A percentile compares a stretch with the other conserved stretches of the same genome.
Conservation (phyloP, 352 stramenopile species). For the Phytopythium chamaehyphon region DNA sequence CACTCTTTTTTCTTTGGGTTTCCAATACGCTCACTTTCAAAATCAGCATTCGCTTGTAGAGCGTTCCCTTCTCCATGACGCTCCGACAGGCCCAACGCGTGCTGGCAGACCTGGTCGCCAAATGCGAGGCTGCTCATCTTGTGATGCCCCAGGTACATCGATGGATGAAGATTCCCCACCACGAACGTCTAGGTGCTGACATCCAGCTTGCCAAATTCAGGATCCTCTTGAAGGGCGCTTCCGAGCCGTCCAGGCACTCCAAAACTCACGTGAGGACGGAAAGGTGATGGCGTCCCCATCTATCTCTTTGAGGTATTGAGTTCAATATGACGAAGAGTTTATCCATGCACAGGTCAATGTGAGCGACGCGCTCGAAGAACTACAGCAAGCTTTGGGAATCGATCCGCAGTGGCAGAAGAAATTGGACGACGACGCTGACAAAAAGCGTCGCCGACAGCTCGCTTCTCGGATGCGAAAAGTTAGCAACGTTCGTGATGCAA, state of each 20-base stretch:
- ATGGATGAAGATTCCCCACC: constrained; percentile 1
- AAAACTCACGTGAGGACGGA: constrained; percentile 30
- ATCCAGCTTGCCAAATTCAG: constrained; percentile 12
- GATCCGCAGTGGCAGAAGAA: constrained; percentile 52
- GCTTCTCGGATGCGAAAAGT: constrained; percentile 16
- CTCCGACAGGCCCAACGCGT: constrained; percentile 55
- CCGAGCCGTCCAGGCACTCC: constrained; percentile 34
- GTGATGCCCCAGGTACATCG: constrained; percentile 37
- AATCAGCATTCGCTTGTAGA: too few relatives aligned
- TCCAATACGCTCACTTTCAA: not conserved
- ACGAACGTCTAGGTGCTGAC: too few relatives aligned
- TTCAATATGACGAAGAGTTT: not conserved
- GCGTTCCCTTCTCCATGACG: too few relatives aligned
- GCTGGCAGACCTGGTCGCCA: constrained; percentile 52
- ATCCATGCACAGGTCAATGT: constrained; percentile 21
- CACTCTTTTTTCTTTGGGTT: constrained; percentile 4
- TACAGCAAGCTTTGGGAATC: constrained; percentile 50
- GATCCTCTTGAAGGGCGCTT: constrained; percentile 31
- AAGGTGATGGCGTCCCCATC: too few relatives aligned
- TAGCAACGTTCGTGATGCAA: not conserved
- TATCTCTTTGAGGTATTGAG: too few relatives aligned
- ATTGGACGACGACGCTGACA: constrained; percentile 30
- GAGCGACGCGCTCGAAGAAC: constrained; percentile 47
- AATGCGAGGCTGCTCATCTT: constrained; percentile 57
- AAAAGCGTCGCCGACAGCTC: constrained; percentile 27